Conservation (phyloP, 352 stramenopile species). For the Phytophthora ohioensis region DNA sequence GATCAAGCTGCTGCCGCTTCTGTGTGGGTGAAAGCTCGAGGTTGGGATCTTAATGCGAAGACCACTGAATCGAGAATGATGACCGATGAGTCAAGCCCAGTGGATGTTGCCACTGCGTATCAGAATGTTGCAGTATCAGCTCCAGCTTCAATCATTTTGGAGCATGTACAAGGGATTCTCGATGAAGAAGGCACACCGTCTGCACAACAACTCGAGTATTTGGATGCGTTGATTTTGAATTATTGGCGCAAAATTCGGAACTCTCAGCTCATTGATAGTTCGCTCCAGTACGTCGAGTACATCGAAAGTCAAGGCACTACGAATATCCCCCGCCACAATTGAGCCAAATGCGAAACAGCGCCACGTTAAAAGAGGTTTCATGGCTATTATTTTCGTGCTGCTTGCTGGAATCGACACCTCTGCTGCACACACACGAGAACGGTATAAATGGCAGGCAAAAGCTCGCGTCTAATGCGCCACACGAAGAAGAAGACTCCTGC, state of each 20-base stretch:
- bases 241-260: constrained; percentile 55
- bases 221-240: constrained; percentile 71
- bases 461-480: constrained; percentile 15
- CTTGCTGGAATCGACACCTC: constrained; percentile 9
- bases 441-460: constrained; percentile 16
- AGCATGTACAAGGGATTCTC: constrained; percentile 55
- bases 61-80: constrained; percentile 7
- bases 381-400: constrained; percentile 23
- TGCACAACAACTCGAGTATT: constrained; percentile 59
- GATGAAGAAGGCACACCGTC: constrained; percentile 40
- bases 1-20: constrained; percentile 57
- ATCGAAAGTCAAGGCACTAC: constrained; percentile 43
- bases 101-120: constrained; percentile 22
- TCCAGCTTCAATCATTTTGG: constrained; percentile 28
- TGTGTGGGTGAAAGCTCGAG: constrained; percentile 76
- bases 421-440: background rate
- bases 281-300: constrained; percentile 59
- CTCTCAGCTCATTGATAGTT: constrained; percentile 41
- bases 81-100: background rate
- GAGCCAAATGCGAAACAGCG: background rate
- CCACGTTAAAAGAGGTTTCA: constrained; percentile 26
- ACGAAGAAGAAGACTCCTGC: constrained; percentile 26
- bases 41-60: constrained; percentile 56
- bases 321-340: constrained; percentile 3
- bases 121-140: constrained; percentile 42